A percentile compares a stretch with the other conserved stretches of the same genome.
These are phyloP conservation scores for Leccinum subgranulosum DNA, from an alignment of 768 basidiomycete species.

Conservation along the genomic window DNA sequence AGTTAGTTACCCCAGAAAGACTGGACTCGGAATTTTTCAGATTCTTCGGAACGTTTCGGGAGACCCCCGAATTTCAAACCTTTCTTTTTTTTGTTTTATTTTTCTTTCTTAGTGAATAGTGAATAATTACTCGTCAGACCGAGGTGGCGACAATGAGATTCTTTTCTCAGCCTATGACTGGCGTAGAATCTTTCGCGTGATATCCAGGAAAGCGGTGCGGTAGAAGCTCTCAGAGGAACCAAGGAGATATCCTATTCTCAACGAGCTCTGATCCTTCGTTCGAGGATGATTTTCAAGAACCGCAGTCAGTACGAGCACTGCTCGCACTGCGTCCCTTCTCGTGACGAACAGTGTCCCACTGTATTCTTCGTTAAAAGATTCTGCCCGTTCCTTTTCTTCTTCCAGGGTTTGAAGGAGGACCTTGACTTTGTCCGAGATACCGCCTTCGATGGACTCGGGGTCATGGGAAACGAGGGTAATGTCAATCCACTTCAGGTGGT, in stretches of 20 bases:
- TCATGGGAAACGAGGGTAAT: conserved; percentile 47
- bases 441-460: conserved; percentile 47
- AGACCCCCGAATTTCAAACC: no score
- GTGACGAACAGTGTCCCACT: conserved; percentile 77
- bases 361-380: conserved; percentile 52
- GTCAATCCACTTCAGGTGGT: conserved; percentile 43
- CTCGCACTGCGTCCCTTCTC: conserved; percentile 49
- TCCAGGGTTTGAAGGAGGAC: conserved; percentile 53
- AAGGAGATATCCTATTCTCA: conserved; percentile 59
- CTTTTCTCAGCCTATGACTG: conserved; percentile 56
- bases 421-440: conserved; percentile 56
- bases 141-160: conserved; percentile 72
- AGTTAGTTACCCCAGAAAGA: no score
- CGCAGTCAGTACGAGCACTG: conserved; percentile 64
- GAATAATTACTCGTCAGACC: conserved; percentile 32
- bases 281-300: conserved; percentile 58
- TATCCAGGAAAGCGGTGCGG: conserved; percentile 64
- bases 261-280: conserved; percentile 38
- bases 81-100: no score
- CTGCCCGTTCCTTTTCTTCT: conserved; percentile 51
- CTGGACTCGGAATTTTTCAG: no score
- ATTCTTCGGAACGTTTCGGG: no score
- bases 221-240: conserved; percentile 58
- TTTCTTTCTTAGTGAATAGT: no score
- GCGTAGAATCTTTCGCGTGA: conserved; percentile 56